Percentiles rank a stretch among this genome's conserved stretches.
Evolutionary conservation across 768 basidiomycete species (phyloP).

Genomic region (Suillus americanus): DNA sequence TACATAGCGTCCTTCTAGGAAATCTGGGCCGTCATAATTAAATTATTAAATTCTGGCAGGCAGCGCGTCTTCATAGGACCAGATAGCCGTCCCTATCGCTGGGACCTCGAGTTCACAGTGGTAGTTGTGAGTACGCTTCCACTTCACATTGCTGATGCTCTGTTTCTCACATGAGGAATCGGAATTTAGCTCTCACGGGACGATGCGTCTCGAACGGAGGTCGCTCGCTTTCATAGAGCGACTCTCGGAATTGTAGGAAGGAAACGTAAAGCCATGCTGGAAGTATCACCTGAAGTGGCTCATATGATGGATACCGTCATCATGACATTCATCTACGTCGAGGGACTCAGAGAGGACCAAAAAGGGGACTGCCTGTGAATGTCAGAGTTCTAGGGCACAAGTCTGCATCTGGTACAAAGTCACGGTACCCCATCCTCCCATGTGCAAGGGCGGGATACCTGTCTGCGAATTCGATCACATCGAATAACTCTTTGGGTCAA

Average conservation of each 20-base stretch:
- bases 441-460: too few species aligned
- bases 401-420: too few species aligned
- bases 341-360: conserved; percentile 11
- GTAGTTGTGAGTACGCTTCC: background rate
- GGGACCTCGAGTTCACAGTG: background rate
- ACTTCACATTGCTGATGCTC: background rate
- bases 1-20: background rate
- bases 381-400: too few species aligned
- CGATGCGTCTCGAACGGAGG: conserved; percentile 12
- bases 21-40: background rate
- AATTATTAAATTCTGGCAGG: background rate
- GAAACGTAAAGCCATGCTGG: conserved; percentile 10
- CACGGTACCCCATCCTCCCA: too few species aligned
- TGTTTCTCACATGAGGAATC: background rate
- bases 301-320: conserved; percentile 12
- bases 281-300: conserved; percentile 10
- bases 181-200: conserved; percentile 13
- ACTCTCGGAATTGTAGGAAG: conserved; percentile 10
- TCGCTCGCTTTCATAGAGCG: conserved; percentile 22
- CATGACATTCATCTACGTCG: conserved; percentile 16
- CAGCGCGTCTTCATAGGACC: conserved; percentile 4
- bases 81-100: conserved; percentile 5
- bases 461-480: too few species aligned
- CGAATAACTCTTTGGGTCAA: too few species aligned
- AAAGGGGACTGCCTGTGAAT: background rate